These are phyloP conservation scores for Phyllachora maydis DNA, from an alignment of 2,329 filamentous ascomycete species.

Conservation along the genomic window DNA sequence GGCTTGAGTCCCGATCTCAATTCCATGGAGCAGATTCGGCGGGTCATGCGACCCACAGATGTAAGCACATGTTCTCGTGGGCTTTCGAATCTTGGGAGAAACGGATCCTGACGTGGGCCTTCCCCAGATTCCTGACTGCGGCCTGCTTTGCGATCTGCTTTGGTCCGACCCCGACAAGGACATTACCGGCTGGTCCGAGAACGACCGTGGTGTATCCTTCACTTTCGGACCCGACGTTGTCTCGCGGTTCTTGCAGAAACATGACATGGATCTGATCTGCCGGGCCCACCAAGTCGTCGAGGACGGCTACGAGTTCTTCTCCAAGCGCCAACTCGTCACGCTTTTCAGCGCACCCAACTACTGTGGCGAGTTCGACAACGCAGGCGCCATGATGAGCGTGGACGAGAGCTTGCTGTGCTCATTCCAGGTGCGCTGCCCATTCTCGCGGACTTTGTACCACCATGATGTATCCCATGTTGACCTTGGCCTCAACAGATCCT, in stretches of 20 bases:
- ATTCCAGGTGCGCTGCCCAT: conserved; percentile 55
- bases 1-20: conserved; percentile 92
- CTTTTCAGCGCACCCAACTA: conserved; percentile 98
- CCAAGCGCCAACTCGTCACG: conserved; percentile 90
- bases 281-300: conserved; percentile 97
- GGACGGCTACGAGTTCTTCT: conserved; percentile 99
- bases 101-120: no score
- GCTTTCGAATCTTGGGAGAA: no score
- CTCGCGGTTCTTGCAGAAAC: conserved; percentile 92
- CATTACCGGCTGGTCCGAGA: conserved; percentile 98
- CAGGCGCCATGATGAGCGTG: conserved; percentile 98
- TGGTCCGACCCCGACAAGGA: conserved; percentile 99
- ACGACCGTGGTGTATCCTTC: conserved; percentile 95
- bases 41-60: conserved; percentile 96
- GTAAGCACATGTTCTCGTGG: conserved; percentile 36
- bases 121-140: conserved; percentile 97
- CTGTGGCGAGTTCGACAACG: conserved; percentile 98
- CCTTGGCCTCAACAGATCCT: conserved; percentile 44
- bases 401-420: conserved; percentile 96
- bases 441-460: no score
- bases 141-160: conserved; percentile 86
- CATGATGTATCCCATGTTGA: conserved; percentile 7
- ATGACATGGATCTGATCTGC: conserved; percentile 99
- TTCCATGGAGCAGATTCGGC: conserved; percentile 99
- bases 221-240: conserved; percentile 97